Evolutionary conservation across 805 yeast genomes (phyloP).

Genomic region (Kazachstania martiniae): DNA sequence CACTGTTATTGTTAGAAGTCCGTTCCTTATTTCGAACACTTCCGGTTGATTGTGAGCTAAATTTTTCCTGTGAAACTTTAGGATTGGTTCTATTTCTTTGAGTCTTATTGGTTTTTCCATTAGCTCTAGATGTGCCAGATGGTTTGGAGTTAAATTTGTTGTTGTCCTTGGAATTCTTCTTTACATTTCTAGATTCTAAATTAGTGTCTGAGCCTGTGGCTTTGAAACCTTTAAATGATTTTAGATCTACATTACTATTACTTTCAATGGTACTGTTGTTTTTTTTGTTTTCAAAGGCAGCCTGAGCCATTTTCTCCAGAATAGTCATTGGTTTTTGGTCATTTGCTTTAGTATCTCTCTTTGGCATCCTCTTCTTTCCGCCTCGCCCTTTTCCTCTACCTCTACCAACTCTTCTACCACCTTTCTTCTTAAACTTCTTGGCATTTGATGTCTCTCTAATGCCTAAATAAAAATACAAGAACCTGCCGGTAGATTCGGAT

Average conservation of each 20-base stretch:
- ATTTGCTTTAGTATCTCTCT: slow-evolving; percentile 1
- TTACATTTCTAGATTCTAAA: too few species aligned
- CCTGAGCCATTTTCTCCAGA: slow-evolving; percentile 19
- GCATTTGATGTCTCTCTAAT: slow-evolving; percentile 30
- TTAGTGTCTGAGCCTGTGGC: slow-evolving; percentile 7
- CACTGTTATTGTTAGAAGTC: too few species aligned
- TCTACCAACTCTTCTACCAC: slow-evolving; percentile 30
- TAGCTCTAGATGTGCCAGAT: too few species aligned
- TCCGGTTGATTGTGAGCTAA: too few species aligned
- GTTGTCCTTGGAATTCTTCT: too few species aligned
- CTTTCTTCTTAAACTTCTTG: slow-evolving; percentile 12
- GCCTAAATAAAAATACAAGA: slow-evolving; percentile 38
- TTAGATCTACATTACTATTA: slow-evolving; percentile 30
- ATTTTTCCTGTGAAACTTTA: too few species aligned
- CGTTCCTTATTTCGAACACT: too few species aligned
- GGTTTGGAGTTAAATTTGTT: too few species aligned
- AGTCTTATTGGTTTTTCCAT: too few species aligned
- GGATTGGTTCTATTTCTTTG: too few species aligned
- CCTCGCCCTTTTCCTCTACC: slow-evolving; percentile 12
- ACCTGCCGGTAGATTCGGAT: slow-evolving; percentile 38
- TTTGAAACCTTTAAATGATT: slow-evolving; percentile 28
- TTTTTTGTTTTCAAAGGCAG: slow-evolving; percentile 18
- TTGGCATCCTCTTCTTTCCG: slow-evolving; percentile 6
- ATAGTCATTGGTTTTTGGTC: slow-evolving; percentile 16
- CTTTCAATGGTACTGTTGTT: slow-evolving; percentile 33